Evolutionary conservation across 169 alveolate species (phyloP).

Genomic region (Cryptosporidium viatorum): DNA sequence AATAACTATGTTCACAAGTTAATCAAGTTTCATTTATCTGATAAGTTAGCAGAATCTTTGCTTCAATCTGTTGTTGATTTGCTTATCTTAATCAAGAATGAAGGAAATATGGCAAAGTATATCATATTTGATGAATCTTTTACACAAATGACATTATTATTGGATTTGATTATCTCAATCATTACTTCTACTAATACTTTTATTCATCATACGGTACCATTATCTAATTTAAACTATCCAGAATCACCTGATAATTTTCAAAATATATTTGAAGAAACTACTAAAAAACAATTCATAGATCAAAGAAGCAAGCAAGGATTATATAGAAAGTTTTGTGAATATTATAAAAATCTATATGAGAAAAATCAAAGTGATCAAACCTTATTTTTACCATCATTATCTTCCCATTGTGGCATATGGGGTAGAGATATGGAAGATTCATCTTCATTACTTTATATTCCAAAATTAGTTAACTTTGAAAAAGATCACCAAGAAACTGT

Average conservation of each 20-base stretch:
- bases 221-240: background rate
- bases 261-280: background rate
- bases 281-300: background rate
- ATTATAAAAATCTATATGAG: background rate
- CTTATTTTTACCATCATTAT: background rate
- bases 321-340: background rate
- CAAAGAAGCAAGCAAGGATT: background rate
- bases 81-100: background rate
- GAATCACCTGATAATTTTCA: background rate
- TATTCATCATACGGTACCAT: constrained; percentile 22
- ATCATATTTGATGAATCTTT: background rate
- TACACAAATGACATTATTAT: background rate
- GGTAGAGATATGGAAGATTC: background rate
- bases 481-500: background rate
- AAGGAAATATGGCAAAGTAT: background rate
- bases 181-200: constrained; percentile 57
- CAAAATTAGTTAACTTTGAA: constrained; percentile 43
- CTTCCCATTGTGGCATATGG: background rate
- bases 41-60: constrained; percentile 57
- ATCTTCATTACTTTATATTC: background rate
- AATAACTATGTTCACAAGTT: constrained; percentile 27
- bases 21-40: constrained; percentile 32
- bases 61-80: constrained; percentile 52
- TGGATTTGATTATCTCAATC: constrained; percentile 29
- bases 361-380: background rate